These are phyloP conservation scores for Colletotrichum filicis DNA, from an alignment of 2,329 filamentous ascomycete genomes.

Conservation along the genomic window DNA sequence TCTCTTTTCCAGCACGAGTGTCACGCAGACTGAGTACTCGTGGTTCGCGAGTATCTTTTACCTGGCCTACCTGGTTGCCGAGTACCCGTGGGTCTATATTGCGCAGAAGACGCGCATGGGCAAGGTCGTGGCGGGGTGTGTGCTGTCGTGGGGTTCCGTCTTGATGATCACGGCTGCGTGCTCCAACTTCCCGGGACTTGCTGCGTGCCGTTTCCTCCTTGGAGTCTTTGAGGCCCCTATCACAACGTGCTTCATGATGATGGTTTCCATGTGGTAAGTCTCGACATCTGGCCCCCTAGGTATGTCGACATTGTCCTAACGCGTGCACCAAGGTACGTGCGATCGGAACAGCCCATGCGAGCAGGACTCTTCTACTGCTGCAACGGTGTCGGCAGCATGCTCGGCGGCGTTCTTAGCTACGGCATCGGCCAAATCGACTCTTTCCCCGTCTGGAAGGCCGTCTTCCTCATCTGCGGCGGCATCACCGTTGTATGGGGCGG, in stretches of 20 bases:
- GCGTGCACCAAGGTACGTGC: constrained; percentile 47
- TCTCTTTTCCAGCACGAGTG: constrained; percentile 59
- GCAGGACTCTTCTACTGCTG: constrained; percentile 49
- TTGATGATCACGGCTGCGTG: constrained; percentile 55
- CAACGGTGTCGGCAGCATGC: constrained; percentile 70
- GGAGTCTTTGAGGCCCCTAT: constrained; percentile 60
- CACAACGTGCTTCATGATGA: constrained; percentile 61
- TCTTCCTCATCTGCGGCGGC: constrained; percentile 69
- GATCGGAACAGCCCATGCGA: constrained; percentile 57
- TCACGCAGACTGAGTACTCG: constrained; percentile 58
- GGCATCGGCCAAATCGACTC: constrained; percentile 68
- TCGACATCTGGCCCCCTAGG: too few relatives aligned
- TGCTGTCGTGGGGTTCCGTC: constrained; percentile 49
- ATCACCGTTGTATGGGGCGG: constrained; percentile 67
- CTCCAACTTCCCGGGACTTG: constrained; percentile 53
- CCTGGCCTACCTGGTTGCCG: constrained; percentile 57
- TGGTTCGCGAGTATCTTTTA: constrained; percentile 69
- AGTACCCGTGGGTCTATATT: constrained; percentile 50
- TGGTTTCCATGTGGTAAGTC: constrained; percentile 57
- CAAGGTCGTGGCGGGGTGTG: constrained; percentile 46
- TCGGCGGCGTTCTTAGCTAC: constrained; percentile 68
- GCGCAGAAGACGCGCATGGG: constrained; percentile 49
- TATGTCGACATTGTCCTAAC: background rate
- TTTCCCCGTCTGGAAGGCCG: constrained; percentile 64
- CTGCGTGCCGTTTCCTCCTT: constrained; percentile 56